Base-by-base conservation (phyloP, 2,329 filamentous ascomycete genomes). In the Sclerotinia nivalis region DNA sequence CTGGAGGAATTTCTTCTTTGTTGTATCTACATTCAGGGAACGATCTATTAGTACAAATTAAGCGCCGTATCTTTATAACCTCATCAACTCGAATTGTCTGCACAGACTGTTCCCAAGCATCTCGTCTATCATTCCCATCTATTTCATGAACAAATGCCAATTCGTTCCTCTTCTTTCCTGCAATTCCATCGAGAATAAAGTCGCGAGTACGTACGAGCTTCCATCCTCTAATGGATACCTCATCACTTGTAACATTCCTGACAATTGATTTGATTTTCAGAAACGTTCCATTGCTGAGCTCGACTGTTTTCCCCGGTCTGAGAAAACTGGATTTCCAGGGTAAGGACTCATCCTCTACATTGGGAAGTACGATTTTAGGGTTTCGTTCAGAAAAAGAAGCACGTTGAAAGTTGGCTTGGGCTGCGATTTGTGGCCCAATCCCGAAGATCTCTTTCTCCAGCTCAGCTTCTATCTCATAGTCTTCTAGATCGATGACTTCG, bases 31-130 rank as follows among this genome's bases (percentile, higher is more conserved):
- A 80, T 0, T 76, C 71, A 0, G 84, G 84, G 47, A 82, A 87
- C 0, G 77, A 72, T 0, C 81, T 77, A 70, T 91, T 92, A 0
- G 89, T 92, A 1, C 84, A 78, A 0, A 82, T 75, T 0, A 91
- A 77, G 0, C 76, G 75, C 0, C 86, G 79, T 18, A 81, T 78
- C 1, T 77, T 72, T 3, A 80, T 73, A 0, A 89, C 79, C 0
- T 80, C 71, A 0, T 74, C 65, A 0, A 83, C 68, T 0, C 76
- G 61, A 0, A 89, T 75, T 2, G 86, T 83, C 0, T 84, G 73
- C 0, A 82, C 70, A 0, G 80, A 77, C 25, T 85, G 82, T 0
- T 78, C 68, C 1, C 80, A 68, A 0, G 75, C 55, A 0, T 72
- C 37, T 4, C 78, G 71, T 0, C 70, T 69, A 52, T 84, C 80